Percentiles rank a stretch among this genome's conserved stretches.
These are phyloP conservation scores for Scedosporium dehoogii DNA, from an alignment of 2,329 filamentous ascomycete genomes.

Conservation along the genomic window DNA sequence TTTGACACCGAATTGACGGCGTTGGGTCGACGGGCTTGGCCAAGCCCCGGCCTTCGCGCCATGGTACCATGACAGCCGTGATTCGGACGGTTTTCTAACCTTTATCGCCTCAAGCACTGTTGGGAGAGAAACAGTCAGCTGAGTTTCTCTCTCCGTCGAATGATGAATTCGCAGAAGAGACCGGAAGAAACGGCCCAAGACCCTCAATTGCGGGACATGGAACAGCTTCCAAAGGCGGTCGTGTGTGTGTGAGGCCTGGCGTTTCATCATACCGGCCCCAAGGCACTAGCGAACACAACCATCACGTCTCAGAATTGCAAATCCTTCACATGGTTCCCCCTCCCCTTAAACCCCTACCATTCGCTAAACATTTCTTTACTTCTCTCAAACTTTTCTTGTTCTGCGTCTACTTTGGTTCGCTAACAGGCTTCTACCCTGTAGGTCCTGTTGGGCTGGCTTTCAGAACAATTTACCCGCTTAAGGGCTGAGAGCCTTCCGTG, in stretches of 20 bases:
- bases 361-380: not conserved
- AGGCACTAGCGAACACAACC: not conserved
- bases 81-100: not conserved
- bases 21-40: not conserved
- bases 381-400: not conserved
- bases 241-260: not conserved
- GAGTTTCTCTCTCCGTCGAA: not conserved
- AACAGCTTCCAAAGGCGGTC: not conserved
- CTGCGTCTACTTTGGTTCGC: not conserved
- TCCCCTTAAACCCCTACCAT: not conserved
- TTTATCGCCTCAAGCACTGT: not conserved
- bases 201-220: not conserved
- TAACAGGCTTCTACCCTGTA: not conserved
- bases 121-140: not conserved
- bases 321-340: not conserved
- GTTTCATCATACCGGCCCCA: not conserved
- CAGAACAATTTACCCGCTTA: constrained; percentile 6
- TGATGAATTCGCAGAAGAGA: not conserved
- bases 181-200: not conserved
- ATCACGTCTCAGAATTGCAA: not conserved
- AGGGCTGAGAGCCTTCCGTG: not conserved
- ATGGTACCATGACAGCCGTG: not conserved
- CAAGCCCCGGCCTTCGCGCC: not conserved
- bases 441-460: not conserved
- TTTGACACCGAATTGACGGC: not conserved